These are phyloP conservation scores for Chlamydomonas applanata DNA, from an alignment of 139 green algal species.

Conservation along the genomic window DNA sequence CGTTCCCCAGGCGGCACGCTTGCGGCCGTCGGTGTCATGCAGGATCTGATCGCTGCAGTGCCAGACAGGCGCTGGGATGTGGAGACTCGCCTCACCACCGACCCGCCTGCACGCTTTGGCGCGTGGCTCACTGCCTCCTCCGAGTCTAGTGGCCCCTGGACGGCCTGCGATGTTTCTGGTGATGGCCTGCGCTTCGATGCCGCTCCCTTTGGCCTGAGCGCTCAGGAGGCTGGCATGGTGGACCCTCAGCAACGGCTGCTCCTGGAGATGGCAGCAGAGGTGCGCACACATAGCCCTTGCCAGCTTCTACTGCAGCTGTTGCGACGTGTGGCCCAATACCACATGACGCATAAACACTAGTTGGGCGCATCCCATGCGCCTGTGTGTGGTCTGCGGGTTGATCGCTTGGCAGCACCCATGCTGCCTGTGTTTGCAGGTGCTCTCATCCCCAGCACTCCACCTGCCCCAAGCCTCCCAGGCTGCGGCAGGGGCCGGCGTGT, in stretches of 20 bases:
- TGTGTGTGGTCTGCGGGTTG: no score
- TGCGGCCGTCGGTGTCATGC: background rate
- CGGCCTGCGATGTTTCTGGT: constrained; percentile 13
- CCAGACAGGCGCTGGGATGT: constrained; percentile 48
- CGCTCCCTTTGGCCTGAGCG: constrained; percentile 60
- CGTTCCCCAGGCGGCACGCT: background rate
- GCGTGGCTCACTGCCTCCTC: constrained; percentile 37
- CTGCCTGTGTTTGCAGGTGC: background rate
- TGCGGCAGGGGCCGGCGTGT: constrained; percentile 27
- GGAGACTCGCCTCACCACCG: constrained; percentile 32
- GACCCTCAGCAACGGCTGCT: constrained; percentile 89
- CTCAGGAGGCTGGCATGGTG: constrained; percentile 68
- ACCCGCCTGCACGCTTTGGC: constrained; percentile 57
- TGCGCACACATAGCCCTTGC: no score
- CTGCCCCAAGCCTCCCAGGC: no score
- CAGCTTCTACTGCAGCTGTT: no score
- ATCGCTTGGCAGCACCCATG: no score
- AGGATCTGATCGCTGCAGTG: constrained; percentile 23
- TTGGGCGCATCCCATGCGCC: no score
- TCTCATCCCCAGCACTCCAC: background rate
- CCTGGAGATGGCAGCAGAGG: constrained; percentile 54
- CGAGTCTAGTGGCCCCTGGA: constrained; percentile 14
- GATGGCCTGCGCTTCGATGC: constrained; percentile 66
- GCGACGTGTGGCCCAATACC: no score
- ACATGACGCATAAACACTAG: no score